Evolutionary conservation across 2,329 filamentous ascomycete species (phyloP).

Genomic region (Sclerotinia spermophila): DNA sequence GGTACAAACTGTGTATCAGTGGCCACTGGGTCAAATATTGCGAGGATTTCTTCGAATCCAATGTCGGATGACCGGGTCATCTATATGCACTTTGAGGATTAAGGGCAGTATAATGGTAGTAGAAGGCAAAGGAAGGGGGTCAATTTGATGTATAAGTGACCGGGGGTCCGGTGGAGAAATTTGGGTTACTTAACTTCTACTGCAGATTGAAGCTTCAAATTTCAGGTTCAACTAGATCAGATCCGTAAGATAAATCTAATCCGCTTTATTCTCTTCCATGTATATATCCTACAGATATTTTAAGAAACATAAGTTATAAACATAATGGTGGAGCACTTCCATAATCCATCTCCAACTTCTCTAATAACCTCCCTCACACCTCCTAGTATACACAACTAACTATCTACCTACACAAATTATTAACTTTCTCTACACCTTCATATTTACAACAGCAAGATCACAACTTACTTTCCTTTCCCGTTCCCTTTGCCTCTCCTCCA

Average conservation of each 20-base stretch:
- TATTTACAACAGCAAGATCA: neutral
- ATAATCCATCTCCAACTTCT: neutral
- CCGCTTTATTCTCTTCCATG: neutral
- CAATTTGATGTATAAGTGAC: neutral
- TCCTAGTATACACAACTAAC: neutral
- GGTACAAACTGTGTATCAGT: neutral
- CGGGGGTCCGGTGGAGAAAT: rapidly evolving
- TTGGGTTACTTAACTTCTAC: neutral
- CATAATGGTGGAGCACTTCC: neutral
- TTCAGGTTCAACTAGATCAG: too few relatives aligned
- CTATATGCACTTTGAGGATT: neutral
- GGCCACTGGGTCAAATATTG: neutral
- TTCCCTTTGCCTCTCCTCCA: neutral
- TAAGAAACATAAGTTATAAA: neutral
- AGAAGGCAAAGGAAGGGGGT: neutral
- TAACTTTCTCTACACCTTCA: neutral
- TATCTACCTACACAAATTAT: neutral
- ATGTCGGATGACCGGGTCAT: neutral
- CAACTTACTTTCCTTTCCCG: neutral
- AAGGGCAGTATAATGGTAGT: too few relatives aligned
- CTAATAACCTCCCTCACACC: too few relatives aligned
- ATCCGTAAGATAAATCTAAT: neutral
- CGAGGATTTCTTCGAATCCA: neutral
- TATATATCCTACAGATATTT: neutral
- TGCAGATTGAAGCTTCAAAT: neutral